These are phyloP conservation scores for Colletotrichum camelliae DNA, from an alignment of 2,329 filamentous ascomycete genomes.

Conservation along the genomic window DNA sequence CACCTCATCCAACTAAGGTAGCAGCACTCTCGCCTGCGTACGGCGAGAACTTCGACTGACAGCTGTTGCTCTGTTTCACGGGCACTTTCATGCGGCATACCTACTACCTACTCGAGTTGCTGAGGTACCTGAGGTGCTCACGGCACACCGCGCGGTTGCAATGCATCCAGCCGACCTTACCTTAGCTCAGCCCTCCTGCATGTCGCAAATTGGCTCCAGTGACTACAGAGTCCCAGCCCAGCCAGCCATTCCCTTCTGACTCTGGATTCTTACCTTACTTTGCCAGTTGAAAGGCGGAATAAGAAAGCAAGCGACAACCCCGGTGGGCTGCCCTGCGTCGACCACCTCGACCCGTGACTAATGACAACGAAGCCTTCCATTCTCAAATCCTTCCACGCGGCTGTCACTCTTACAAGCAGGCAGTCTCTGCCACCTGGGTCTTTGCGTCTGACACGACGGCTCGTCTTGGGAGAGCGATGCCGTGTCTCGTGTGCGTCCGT, in stretches of 20 bases:
- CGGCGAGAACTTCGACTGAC: neutral
- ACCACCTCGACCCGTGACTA: neutral
- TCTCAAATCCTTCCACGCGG: neutral
- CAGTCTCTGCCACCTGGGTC: neutral
- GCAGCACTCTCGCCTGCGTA: neutral
- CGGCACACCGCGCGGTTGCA: neutral
- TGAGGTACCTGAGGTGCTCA: neutral
- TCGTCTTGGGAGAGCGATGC: neutral
- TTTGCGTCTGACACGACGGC: neutral
- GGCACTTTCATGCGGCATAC: neutral
- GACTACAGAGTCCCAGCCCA: neutral
- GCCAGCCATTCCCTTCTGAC: neutral
- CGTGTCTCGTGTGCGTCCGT: neutral
- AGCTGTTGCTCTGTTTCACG: neutral
- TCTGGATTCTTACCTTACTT: neutral
- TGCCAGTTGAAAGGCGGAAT: neutral
- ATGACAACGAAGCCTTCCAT: neutral
- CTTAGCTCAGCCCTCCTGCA: slow-evolving; percentile 7
- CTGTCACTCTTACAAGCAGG: neutral
- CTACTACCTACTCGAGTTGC: neutral
- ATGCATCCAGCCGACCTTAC: slow-evolving; percentile 8
- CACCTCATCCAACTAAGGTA: neutral
- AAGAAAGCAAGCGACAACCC: neutral
- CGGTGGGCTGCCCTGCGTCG: neutral
- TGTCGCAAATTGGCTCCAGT: neutral